Evolutionary conservation across 2,329 filamentous ascomycete genomes (phyloP).

Genomic region (Fusarium succisae): DNA sequence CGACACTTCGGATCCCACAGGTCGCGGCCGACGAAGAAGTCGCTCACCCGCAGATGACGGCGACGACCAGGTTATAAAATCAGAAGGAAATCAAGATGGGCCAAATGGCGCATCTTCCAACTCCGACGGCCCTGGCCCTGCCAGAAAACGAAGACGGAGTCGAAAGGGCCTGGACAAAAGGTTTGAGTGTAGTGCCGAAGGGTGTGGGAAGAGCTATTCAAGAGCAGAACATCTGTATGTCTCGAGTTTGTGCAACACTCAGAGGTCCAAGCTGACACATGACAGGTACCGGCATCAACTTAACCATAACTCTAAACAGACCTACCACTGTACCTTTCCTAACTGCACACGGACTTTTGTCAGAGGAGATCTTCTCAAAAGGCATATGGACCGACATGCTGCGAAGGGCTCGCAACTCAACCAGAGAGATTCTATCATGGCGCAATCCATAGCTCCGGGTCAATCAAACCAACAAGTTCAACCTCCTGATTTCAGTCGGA

Average conservation of each 20-base stretch:
- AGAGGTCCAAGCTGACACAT: slow-evolving; percentile 12
- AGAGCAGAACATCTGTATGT: slow-evolving; percentile 91
- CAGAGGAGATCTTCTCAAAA: slow-evolving; percentile 88
- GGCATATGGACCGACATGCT: slow-evolving; percentile 82
- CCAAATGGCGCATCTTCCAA: slow-evolving; percentile 60
- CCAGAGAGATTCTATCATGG: slow-evolving; percentile 69
- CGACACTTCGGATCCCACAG: slow-evolving; percentile 47
- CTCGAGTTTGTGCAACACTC: slow-evolving; percentile 22
- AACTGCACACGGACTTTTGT: slow-evolving; percentile 93
- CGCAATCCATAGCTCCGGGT: slow-evolving; percentile 53
- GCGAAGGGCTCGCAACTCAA: slow-evolving; percentile 81
- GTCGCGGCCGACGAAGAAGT: slow-evolving; percentile 54
- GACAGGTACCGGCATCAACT: slow-evolving; percentile 85
- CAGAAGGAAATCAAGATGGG: slow-evolving; percentile 44
- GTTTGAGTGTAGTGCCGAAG: slow-evolving; percentile 84
- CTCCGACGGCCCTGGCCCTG: slow-evolving; percentile 63
- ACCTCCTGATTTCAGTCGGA: slow-evolving; percentile 59
- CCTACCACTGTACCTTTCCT: slow-evolving; percentile 91
- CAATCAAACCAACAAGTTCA: slow-evolving; percentile 31
- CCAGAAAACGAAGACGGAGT: slow-evolving; percentile 76
- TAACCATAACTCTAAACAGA: slow-evolving; percentile 95
- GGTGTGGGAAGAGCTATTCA: slow-evolving; percentile 96
- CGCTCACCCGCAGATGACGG: slow-evolving; percentile 55
- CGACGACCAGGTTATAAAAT: slow-evolving; percentile 53
- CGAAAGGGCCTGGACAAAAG: slow-evolving; percentile 83